Percentiles rank a stretch among this genome's conserved stretches.
Evolutionary conservation across 306 rosid genomes (phyloP).

Genomic region (Vicia sativa): DNA sequence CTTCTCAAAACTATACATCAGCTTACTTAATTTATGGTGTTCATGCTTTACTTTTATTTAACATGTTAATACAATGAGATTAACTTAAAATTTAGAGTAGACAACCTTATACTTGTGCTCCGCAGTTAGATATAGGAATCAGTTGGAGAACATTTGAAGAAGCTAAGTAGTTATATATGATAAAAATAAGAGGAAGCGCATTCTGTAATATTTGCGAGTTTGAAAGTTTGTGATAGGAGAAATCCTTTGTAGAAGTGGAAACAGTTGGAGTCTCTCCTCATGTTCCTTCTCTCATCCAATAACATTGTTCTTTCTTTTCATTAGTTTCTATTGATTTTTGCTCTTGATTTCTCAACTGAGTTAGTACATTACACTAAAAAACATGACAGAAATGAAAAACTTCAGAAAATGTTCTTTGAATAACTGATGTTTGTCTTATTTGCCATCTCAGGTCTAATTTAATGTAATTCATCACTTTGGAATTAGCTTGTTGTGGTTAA

Average conservation of each 20-base stretch:
- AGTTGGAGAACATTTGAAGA: not conserved
- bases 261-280: not conserved
- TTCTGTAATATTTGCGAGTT: slow-evolving; percentile 7
- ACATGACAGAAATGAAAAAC: slow-evolving; percentile 2
- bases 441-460: not conserved
- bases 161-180: slow-evolving; percentile 2
- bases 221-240: slow-evolving; percentile 7
- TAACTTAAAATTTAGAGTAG: slow-evolving; percentile 1
- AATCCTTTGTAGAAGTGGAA: not conserved
- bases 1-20: slow-evolving; percentile 8
- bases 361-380: slow-evolving; percentile 12
- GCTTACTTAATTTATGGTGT: slow-evolving; percentile 6
- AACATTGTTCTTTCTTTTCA: not conserved
- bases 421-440: not conserved
- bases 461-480: slow-evolving; percentile 12
- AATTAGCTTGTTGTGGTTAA: slow-evolving; percentile 31
- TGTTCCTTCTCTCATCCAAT: slow-evolving; percentile 9
- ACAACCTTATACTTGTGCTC: not conserved
- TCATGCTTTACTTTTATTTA: slow-evolving; percentile 1
- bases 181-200: not conserved
- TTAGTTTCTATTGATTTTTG: slow-evolving; percentile 4
- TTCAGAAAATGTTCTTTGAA: slow-evolving; percentile 11
- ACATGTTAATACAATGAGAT: slow-evolving; percentile 13
- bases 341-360: not conserved
- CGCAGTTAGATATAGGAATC: not conserved